A percentile compares a stretch with the other conserved stretches of the same genome.
Conservation (phyloP, 139 green algal genomes). For the Ettlia oleoabundans region DNA sequence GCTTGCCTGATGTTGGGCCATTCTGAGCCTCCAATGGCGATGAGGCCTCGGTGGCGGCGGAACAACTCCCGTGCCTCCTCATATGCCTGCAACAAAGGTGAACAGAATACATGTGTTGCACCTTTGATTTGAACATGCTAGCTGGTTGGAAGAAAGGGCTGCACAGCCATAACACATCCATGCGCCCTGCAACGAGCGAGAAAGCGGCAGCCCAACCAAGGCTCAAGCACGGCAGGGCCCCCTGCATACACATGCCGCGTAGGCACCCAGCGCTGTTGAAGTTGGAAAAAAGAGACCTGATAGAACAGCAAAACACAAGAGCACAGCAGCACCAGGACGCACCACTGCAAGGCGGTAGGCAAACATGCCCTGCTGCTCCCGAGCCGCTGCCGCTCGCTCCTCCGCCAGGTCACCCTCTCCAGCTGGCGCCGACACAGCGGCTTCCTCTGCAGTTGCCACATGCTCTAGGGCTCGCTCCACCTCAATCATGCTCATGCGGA, state of each 20-base stretch:
- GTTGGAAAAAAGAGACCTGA: background rate
- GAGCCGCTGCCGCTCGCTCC: background rate
- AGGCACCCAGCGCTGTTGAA: too few relatives aligned
- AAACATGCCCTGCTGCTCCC: constrained; percentile 45
- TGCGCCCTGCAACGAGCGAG: background rate
- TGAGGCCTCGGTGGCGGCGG: constrained; percentile 41
- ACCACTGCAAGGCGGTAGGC: constrained; percentile 43
- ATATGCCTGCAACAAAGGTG: constrained; percentile 44
- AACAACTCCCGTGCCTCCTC: constrained; percentile 61
- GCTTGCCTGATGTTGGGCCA: constrained; percentile 60
- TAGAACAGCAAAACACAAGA: background rate
- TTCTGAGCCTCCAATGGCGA: constrained; percentile 51
- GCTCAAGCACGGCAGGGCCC: too few relatives aligned
- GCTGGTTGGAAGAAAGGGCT: too few relatives aligned
- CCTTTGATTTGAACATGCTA: too few relatives aligned
- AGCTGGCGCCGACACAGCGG: background rate
- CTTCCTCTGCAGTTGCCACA: constrained; percentile 35
- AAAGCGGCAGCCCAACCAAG: too few relatives aligned
- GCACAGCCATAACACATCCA: background rate
- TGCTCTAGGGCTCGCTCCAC: constrained; percentile 60
- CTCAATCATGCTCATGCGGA: constrained; percentile 68
- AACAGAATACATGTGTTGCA: too few relatives aligned
- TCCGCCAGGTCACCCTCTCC: constrained; percentile 6
- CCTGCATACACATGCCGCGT: too few relatives aligned
- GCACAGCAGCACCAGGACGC: background rate